phyloP scores from a whole-genome alignment of 1,139 yeast species.

The Zygosaccharomyces sapae region DNA sequence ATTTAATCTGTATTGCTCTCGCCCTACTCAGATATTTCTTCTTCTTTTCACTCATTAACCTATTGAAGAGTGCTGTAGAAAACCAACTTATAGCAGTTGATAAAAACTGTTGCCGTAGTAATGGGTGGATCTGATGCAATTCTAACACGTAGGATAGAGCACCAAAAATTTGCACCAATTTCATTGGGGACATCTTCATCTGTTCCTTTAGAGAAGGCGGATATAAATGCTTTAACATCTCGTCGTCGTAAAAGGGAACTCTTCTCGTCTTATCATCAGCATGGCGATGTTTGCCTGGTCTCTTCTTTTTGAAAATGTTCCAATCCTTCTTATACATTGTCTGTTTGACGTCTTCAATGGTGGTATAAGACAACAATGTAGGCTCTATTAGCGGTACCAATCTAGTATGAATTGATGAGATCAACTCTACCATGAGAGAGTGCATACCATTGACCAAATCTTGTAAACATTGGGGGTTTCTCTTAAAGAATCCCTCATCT shows the following conservation, averaged over 20 bases:
- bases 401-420: slow-evolving; percentile 61
- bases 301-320: slow-evolving; percentile 62
- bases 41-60: slow-evolving; percentile 58
- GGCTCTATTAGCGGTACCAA: slow-evolving; percentile 54
- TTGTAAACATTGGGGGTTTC: slow-evolving; percentile 56
- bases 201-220: slow-evolving; percentile 68
- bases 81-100: slow-evolving; percentile 79
- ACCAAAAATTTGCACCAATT: slow-evolving; percentile 79
- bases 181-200: slow-evolving; percentile 81
- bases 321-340: slow-evolving; percentile 65
- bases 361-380: slow-evolving; percentile 60
- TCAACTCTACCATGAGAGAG: slow-evolving; percentile 57
- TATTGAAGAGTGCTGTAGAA: slow-evolving; percentile 68
- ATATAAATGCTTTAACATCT: slow-evolving; percentile 61
- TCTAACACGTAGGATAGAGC: slow-evolving; percentile 84
- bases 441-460: slow-evolving; percentile 57
- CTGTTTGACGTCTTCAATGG: slow-evolving; percentile 59
- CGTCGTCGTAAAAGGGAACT: slow-evolving; percentile 47
- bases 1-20: slow-evolving; percentile 82
- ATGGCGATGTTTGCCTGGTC: slow-evolving; percentile 31
- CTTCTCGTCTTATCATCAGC: slow-evolving; percentile 13
- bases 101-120: slow-evolving; percentile 69
- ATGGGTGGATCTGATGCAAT: slow-evolving; percentile 72
- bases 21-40: slow-evolving; percentile 65
- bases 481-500: slow-evolving; percentile 49